These are phyloP conservation scores for Yarrowia osloensis DNA, from an alignment of 805 yeast species.

Conservation along the genomic window DNA sequence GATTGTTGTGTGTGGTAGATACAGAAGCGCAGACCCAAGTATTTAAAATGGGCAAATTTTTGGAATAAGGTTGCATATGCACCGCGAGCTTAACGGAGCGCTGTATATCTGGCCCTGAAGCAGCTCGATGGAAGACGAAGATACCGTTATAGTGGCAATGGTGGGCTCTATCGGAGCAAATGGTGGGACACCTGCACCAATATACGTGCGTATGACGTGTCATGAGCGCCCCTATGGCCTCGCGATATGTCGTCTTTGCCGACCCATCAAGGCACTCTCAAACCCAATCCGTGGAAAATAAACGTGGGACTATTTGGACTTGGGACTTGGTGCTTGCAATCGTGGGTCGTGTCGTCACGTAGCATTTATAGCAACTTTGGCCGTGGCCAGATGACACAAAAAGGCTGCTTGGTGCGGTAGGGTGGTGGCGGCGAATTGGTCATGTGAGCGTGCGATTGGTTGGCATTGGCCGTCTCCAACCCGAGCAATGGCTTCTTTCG, in stretches of 20 bases:
- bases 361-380: background rate
- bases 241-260: background rate
- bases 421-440: background rate
- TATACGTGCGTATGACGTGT: background rate
- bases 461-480: background rate
- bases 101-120: background rate
- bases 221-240: background rate
- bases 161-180: background rate
- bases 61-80: conserved; percentile 30
- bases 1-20: conserved; percentile 14
- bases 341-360: background rate
- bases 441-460: background rate
- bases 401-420: background rate
- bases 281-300: conserved; percentile 17
- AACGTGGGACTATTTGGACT: conserved; percentile 26
- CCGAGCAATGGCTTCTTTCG: background rate
- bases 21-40: background rate
- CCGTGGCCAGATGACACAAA: background rate
- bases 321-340: conserved; percentile 7
- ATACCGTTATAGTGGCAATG: background rate
- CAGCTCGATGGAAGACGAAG: background rate
- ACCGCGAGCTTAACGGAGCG: background rate
- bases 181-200: background rate
- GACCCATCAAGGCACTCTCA: background rate
- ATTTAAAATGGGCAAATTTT: conserved; percentile 25